Base-by-base conservation (phyloP, 306 rosid genomes). In the Echinosophora koreensis region DNA sequence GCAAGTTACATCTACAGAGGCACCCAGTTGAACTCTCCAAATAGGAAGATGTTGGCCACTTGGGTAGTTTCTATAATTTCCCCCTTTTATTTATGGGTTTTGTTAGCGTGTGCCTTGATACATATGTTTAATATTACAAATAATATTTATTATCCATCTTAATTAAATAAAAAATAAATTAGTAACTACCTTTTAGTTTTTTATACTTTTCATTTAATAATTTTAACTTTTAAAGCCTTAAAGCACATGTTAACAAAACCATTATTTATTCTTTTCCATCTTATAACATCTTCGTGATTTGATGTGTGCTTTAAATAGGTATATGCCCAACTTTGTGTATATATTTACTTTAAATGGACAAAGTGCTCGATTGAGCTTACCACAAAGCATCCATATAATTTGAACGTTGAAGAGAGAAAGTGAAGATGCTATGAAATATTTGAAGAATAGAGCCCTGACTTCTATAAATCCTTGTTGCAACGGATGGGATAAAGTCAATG, bases 401-500 rank as follows among this genome's bases (percentile, higher is more conserved):
- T 30, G 38, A 49, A 14, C 58, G 42, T 14, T 47, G 72, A 86
- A 86, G 69, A 83, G 94, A 81, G 88, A 30, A 30, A 30, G 3
- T 30, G 32, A 30, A 30, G 93, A 89, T 60, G 83, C 91, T 0
- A 87, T 89, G 93, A 87, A 77, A 54, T 82, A 88, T 15, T 66
- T 87, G 69, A 90, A 89, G 74, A 87, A 87, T 50, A 76, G 94
- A 80, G 87, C 3, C 10, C 70, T 82, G 83, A 91, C 87, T 72
- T 89, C 94, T 4, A 89, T 87, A 73, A 83, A 86, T 87, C 56
- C 75, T 89, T 66, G 90, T 91, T 55, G 90, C 94, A 15, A 77
- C 87, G 77, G 94, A 89, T 81, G 94, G 87, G 76, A 89, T 87
- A 90, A 89, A 84, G 80, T 89, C 94, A 44, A 87, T 87, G 94